A percentile compares a stretch with the other conserved stretches of the same genome.
Evolutionary conservation across 164 flowering plant species (phyloP).

Genomic region (Litsea cubeba): DNA sequence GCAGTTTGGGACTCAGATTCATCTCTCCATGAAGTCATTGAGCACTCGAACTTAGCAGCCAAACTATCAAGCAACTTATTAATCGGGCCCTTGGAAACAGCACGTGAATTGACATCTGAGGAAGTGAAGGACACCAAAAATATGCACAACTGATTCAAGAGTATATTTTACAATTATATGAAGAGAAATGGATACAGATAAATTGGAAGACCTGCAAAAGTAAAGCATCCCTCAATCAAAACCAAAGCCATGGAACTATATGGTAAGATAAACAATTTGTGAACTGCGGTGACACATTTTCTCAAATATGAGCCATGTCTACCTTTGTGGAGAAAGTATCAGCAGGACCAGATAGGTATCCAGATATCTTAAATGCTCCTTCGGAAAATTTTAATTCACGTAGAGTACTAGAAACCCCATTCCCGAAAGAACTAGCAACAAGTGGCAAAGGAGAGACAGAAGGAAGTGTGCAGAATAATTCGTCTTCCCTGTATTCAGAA

Average conservation of each 20-base stretch:
- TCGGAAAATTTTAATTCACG: constrained; percentile 41
- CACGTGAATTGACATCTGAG: constrained; percentile 75
- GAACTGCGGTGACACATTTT: not conserved
- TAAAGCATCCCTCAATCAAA: constrained; percentile 17
- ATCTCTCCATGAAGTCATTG: constrained; percentile 26
- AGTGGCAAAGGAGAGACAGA: constrained; percentile 60
- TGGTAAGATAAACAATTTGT: not conserved
- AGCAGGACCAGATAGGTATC: constrained; percentile 57
- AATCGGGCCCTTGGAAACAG: constrained; percentile 69
- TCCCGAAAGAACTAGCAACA: constrained; percentile 54
- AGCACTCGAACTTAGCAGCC: constrained; percentile 35
- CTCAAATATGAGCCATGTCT: constrained; percentile 2
- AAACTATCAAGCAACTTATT: constrained; percentile 67
- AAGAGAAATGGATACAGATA: constrained; percentile 73
- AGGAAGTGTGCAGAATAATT: constrained; percentile 47
- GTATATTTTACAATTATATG: not conserved
- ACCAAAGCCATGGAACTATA: constrained; percentile 1
- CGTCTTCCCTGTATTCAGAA: constrained; percentile 49
- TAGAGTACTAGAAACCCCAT: constrained; percentile 42
- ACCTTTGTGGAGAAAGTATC: constrained; percentile 58
- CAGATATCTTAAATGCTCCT: constrained; percentile 57
- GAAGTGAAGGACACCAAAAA: constrained; percentile 35
- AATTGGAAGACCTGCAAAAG: constrained; percentile 80
- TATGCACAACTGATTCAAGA: not conserved
- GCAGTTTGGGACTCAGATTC: constrained; percentile 20